These are phyloP conservation scores for Colletotrichum lini DNA, from an alignment of 2,329 filamentous ascomycete genomes.

Conservation along the genomic window DNA sequence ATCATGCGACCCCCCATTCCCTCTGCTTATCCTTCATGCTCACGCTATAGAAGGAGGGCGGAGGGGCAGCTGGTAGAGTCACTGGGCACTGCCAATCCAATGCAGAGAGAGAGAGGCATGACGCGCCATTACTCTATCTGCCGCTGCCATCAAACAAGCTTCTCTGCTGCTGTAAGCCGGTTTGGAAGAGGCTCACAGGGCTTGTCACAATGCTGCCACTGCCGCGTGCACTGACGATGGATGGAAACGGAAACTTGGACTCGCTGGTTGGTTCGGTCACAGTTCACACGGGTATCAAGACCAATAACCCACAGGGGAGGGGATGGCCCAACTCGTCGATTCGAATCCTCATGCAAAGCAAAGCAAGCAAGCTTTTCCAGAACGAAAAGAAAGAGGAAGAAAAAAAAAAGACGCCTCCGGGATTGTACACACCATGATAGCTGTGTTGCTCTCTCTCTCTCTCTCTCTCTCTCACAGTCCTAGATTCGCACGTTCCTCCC, in stretches of 20 bases:
- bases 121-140: conserved; percentile 37
- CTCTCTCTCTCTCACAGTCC: not conserved
- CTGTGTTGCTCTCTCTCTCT: conserved; percentile 2
- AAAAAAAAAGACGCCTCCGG: not conserved
- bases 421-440: not conserved
- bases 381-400: not conserved
- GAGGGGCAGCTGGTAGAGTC: not conserved
- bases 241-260: not conserved
- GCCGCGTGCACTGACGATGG: conserved; percentile 27
- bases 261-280: conserved; percentile 26
- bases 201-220: conserved; percentile 1
- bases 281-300: not conserved
- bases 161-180: conserved; percentile 15
- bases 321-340: conserved; percentile 13
- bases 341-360: conserved; percentile 28
- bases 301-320: too few relatives aligned
- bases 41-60: not conserved
- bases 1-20: conserved; percentile 15
- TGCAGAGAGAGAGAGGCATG: conserved; percentile 12
- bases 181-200: conserved; percentile 27
- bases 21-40: not conserved
- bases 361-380: conserved; percentile 10
- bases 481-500: conserved; percentile 15
- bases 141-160: conserved; percentile 35
- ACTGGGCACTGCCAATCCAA: conserved; percentile 28